A percentile compares a stretch with the other conserved stretches of the same genome.
Conservation (phyloP, 108 stramenopile species). For the Schizochytrium sp. region DNA sequence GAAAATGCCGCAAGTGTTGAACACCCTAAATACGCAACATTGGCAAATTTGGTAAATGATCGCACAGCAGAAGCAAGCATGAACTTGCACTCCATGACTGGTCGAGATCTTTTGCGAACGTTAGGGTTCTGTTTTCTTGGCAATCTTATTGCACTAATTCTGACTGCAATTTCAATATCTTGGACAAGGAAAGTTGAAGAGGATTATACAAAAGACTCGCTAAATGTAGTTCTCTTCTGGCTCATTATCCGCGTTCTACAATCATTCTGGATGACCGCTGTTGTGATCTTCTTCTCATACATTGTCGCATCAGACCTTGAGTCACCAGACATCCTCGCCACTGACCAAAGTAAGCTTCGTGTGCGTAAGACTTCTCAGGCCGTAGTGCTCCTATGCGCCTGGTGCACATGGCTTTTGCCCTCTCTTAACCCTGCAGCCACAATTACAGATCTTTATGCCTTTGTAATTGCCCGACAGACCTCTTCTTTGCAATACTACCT, state of each 20-base stretch:
- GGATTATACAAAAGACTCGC: neutral
- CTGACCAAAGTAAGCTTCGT: neutral
- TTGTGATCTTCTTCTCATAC: neutral
- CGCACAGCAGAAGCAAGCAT: conserved; percentile 42
- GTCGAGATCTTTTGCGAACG: conserved; percentile 16
- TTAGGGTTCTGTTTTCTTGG: neutral
- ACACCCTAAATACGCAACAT: conserved; percentile 15
- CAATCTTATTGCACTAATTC: neutral
- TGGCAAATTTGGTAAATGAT: conserved; percentile 18
- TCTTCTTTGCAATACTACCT: neutral
- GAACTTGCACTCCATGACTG: conserved; percentile 44
- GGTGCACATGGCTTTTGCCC: conserved; percentile 45
- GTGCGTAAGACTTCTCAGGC: conserved; percentile 7
- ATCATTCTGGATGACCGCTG: conserved; percentile 13
- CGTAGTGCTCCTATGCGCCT: conserved; percentile 18
- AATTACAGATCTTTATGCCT: conserved; percentile 5
- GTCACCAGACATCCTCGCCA: neutral
- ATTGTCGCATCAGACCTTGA: conserved; percentile 11
- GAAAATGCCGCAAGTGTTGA: neutral
- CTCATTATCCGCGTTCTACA: conserved; percentile 22
- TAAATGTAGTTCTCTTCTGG: neutral
- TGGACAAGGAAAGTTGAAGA: neutral
- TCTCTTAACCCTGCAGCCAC: conserved; percentile 19
- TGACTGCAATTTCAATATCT: neutral
- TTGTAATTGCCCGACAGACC: neutral